Conservation (phyloP, 2,329 filamentous ascomycete species). For the Stemphylium beticola region DNA sequence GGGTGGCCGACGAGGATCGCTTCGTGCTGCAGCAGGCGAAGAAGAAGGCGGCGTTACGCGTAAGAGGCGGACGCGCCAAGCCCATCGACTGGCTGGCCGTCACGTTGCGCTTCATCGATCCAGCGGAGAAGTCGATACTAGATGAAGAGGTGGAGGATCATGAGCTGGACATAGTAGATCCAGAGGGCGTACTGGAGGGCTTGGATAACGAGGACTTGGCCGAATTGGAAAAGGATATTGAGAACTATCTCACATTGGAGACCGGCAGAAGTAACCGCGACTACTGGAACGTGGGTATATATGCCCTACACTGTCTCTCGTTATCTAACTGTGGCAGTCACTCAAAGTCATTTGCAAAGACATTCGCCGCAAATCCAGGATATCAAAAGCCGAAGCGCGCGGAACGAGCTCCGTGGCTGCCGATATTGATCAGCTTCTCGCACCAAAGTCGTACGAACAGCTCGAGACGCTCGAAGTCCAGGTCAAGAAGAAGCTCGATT, state of each 20-base stretch:
- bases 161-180: conserved; percentile 77
- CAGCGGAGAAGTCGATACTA: conserved; percentile 71
- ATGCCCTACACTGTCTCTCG: conserved; percentile 17
- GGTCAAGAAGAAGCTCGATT: conserved; percentile 83
- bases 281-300: conserved; percentile 75
- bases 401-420: conserved; percentile 81
- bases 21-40: conserved; percentile 97
- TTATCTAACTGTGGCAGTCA: conserved; percentile 58
- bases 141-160: conserved; percentile 84
- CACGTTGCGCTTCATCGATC: conserved; percentile 85
- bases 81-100: conserved; percentile 95
- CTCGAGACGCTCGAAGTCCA: conserved; percentile 86
- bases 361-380: conserved; percentile 69
- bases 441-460: conserved; percentile 84
- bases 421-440: conserved; percentile 86
- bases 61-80: conserved; percentile 87
- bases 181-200: conserved; percentile 78
- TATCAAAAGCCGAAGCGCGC: conserved; percentile 68
- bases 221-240: conserved; percentile 84
- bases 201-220: conserved; percentile 70
- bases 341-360: conserved; percentile 85
- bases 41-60: conserved; percentile 95
- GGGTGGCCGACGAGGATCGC: conserved; percentile 92
- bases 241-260: conserved; percentile 80
- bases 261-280: conserved; percentile 77